Evolutionary conservation across 768 basidiomycete species (phyloP), one percentile per base, ranked within the genome.

Genomic region (Amanita rimosa): DNA sequence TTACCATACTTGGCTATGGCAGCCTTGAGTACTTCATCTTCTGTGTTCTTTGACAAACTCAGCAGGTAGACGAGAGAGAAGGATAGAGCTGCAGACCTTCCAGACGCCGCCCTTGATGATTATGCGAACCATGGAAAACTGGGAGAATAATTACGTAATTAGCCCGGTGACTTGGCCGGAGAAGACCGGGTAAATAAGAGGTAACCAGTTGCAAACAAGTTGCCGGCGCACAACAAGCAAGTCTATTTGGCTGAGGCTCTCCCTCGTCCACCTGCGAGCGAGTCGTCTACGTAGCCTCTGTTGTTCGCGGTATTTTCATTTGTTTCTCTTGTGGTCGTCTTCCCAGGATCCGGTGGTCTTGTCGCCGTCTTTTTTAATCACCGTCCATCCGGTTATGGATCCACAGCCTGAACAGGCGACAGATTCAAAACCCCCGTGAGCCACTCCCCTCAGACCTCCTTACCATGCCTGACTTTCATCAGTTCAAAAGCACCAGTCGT

Each of bases 11-110:
- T 92, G 54, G 89, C 88, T 58, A 98, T 98, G 58, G 96, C 96
- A 53, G 96, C 96, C 68, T 99, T 99, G 57, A 99, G 77, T 46
- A 99, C 96, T 65, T 99, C 96, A 64, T 99, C 94, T 66, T 94
- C 91, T 19, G 91, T 92, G 72, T 93, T 93, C 85, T 92, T 51
- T 16, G 24, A 34, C 19, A 29, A 49, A 38, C 35, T 34, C 50
- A 41, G 11, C 6, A 40, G 58, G 53, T 52, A 53, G 54, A 46
- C 26, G 42, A 52, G 10, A 50, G 22, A 45, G 34, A 29, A 52
- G 29, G 34, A 26, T 14, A 16, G 21, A 34, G 39, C 16, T 4
- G 56, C 65, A 38, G 56, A 85, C 86, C 79, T 88, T 89, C 85
- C 85, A 89, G 51, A 88, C 85, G 59, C 85, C 88, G 74, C 86